These are phyloP conservation scores for Hebeloma cylindrosporum DNA, from an alignment of 768 basidiomycete genomes.

Conservation along the genomic window DNA sequence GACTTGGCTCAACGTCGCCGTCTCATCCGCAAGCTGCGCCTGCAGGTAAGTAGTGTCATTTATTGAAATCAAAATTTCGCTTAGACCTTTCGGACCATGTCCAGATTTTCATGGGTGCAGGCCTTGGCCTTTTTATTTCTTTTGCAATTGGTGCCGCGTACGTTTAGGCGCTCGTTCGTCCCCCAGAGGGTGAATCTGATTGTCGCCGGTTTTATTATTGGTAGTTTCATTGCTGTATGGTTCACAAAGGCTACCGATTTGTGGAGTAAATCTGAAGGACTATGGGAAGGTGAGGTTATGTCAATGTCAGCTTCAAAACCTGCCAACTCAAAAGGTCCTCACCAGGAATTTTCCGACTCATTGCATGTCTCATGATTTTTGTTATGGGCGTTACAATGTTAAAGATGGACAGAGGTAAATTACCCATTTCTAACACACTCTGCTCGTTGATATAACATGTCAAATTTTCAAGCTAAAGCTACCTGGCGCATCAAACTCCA, in stretches of 20 bases:
- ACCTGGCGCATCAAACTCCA: constrained; percentile 93
- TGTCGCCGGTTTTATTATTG: constrained; percentile 4
- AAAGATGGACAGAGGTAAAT: constrained; percentile 78
- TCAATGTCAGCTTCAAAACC: neutral
- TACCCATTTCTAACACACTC: neutral
- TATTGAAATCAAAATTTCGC: neutral
- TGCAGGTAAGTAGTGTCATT: constrained; percentile 46
- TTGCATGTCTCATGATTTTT: constrained; percentile 82
- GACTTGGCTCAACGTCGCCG: constrained; percentile 35
- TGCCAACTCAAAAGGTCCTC: neutral
- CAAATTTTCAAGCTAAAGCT: constrained; percentile 57
- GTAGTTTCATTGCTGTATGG: constrained; percentile 86
- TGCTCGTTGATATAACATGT: neutral
- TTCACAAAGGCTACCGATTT: constrained; percentile 87
- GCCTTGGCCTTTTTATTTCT: constrained; percentile 74
- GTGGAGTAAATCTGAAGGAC: constrained; percentile 79
- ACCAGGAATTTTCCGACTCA: constrained; percentile 65
- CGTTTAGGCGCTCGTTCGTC: constrained; percentile 17
- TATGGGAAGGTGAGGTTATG: constrained; percentile 80
- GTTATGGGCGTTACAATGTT: constrained; percentile 94
- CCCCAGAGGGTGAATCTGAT: constrained; percentile 2
- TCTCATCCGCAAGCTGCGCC: constrained; percentile 65
- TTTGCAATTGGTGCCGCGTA: constrained; percentile 81
- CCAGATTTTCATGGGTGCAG: constrained; percentile 77
- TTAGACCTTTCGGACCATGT: neutral